Conservation (phyloP, 352 stramenopile species). For the Pythium vanterpoolii region DNA sequence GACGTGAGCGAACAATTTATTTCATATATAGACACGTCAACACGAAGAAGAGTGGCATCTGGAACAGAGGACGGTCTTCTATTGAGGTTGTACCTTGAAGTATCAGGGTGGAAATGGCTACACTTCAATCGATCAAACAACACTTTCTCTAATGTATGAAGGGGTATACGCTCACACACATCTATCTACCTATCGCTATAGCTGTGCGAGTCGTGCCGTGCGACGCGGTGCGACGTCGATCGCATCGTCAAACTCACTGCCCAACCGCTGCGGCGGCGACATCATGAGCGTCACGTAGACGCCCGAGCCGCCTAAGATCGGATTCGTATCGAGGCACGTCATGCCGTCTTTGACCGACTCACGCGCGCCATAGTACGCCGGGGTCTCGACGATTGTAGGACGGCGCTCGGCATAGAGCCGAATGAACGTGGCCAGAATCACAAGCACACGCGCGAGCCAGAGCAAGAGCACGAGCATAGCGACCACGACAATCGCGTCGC, state of each 20-base stretch:
- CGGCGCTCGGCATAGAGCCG: slow-evolving; percentile 14
- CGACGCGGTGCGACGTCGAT: slow-evolving; percentile 4
- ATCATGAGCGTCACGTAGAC: slow-evolving; percentile 27
- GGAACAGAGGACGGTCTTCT: slow-evolving; percentile 1
- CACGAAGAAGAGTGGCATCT: not conserved
- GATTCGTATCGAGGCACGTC: slow-evolving; percentile 12
- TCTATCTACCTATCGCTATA: slow-evolving; percentile 2
- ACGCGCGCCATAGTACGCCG: slow-evolving; percentile 5
- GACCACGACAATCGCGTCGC: slow-evolving; percentile 28
- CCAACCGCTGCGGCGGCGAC: slow-evolving; percentile 8
- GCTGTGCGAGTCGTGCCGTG: slow-evolving; percentile 16
- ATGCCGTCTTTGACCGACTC: slow-evolving; percentile 17
- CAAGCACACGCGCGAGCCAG: slow-evolving; percentile 30
- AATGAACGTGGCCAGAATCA: slow-evolving; percentile 29
- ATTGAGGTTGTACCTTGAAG: slow-evolving; percentile 9
- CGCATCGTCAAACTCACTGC: slow-evolving; percentile 19
- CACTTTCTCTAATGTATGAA: not conserved
- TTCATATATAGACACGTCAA: not conserved
- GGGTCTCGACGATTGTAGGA: not conserved
- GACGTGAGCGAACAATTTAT: not conserved
- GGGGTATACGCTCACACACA: not conserved
- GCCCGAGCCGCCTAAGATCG: slow-evolving; percentile 16
- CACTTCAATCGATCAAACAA: not conserved
- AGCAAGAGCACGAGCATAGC: slow-evolving; percentile 29
- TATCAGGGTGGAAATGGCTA: not conserved